Base-by-base conservation (phyloP, 768 basidiomycete genomes). In the Hortiboletus campestris region DNA sequence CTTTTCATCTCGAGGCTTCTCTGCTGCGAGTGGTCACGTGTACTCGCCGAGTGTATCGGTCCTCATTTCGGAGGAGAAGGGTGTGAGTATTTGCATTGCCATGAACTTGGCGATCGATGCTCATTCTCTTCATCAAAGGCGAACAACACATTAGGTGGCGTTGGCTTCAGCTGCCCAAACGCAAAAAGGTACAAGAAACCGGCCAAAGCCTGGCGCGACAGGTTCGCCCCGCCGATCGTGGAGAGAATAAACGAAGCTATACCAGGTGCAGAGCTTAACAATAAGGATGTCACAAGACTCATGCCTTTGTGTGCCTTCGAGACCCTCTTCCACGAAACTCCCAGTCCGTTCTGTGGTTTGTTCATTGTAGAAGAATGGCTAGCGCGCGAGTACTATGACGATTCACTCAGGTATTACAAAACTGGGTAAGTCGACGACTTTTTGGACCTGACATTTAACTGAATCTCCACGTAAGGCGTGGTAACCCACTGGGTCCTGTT, bases 291-390 rank as follows among this genome's bases (percentile, higher is more conserved):
- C 3, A 73, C 76, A 47, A 77, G 74, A 53, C 74, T 94, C 34
- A 83, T 91, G 68, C 79, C 84, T 3, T 74, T 94, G 42, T 95
- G 94, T 65, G 79, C 90, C 0, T 92, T 94, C 64, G 88, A 93
- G 62, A 88, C 82, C n/a, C 76, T 82, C 51, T 81, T 75, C n/a
- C 75, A 68, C 46, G 76, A 76, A 46, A 62, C 58, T 28, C 60
- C 72, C 50, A 88, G 87, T 58, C 81, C 80, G 1, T 93, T 89
- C 71, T 96, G 94, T 67, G 69, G 68, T 6, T 66, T 94, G n/a
- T 95, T 94, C 70, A 75, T 75, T 0, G 48, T 61, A 14, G 72
- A 77, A 5, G 91, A 92, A 49, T 93, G 87, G 67, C 72, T 71
- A 28, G 78, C 76, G 1, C 86, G 84, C 62, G 89, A 89, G 60